Evolutionary conservation across 129 eudicot species (phyloP).

Genomic region (Smallanthus sonchifolius): DNA sequence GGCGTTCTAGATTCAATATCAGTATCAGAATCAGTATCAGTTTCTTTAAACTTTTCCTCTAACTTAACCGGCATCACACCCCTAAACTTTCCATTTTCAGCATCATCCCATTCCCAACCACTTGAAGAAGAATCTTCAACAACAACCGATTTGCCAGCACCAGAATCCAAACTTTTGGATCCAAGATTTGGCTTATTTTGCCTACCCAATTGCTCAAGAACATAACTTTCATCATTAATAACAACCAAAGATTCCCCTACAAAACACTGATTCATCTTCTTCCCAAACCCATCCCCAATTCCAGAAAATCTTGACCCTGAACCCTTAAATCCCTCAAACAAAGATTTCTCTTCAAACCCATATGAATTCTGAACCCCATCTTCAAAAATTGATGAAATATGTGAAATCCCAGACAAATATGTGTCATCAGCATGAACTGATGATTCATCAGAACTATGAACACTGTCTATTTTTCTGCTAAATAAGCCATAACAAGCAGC

Average conservation of each 20-base stretch:
- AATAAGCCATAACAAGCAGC: slow-evolving; percentile 76
- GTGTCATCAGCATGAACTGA: slow-evolving; percentile 5
- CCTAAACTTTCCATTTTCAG: slow-evolving; percentile 30
- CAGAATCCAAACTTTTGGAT: slow-evolving; percentile 37
- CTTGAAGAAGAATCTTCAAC: slow-evolving; percentile 18
- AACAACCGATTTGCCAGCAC: slow-evolving; percentile 24
- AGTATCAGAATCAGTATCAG: slow-evolving; percentile 27
- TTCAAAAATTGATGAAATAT: slow-evolving; percentile 65
- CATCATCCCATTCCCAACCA: slow-evolving; percentile 19
- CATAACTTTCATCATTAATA: slow-evolving; percentile 35
- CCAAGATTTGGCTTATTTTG: slow-evolving; percentile 46
- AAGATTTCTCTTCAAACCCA: slow-evolving; percentile 44
- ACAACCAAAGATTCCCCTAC: slow-evolving; percentile 43
- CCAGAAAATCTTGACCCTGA: slow-evolving; percentile 25
- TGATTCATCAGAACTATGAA: slow-evolving; percentile 15
- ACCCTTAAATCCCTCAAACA: slow-evolving; percentile 24
- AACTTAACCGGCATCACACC: slow-evolving; percentile 58
- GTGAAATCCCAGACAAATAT: slow-evolving; percentile 47
- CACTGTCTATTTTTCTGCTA: slow-evolving; percentile 32
- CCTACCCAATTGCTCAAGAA: slow-evolving; percentile 29
- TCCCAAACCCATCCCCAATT: slow-evolving; percentile 24
- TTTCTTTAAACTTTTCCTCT: slow-evolving; percentile 57
- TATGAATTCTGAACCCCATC: slow-evolving; percentile 45
- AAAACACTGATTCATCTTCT: slow-evolving; percentile 24
- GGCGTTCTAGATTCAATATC: slow-evolving; percentile 18